A percentile compares a stretch with the other conserved stretches of the same genome.
phyloP scores from a whole-genome alignment of 2,329 filamentous ascomycete species.

The Davidsoniella eucalypti region DNA sequence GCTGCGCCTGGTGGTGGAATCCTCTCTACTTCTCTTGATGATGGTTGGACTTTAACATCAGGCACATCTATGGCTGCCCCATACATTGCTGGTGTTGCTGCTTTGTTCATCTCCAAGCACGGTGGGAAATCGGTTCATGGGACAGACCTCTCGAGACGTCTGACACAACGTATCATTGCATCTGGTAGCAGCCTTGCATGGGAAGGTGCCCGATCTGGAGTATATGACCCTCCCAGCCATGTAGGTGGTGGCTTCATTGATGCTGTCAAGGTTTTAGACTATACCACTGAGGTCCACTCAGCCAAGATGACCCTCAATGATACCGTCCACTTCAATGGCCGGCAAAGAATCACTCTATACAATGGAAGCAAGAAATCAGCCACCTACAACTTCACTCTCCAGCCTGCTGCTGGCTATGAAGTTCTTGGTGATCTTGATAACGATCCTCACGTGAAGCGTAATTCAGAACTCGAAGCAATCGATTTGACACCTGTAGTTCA shows the following conservation, averaged over 20 bases:
- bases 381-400: constrained; percentile 25
- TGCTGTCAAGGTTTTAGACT: constrained; percentile 27
- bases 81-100: too few species aligned
- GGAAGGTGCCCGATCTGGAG: too few species aligned
- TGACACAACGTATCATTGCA: too few species aligned
- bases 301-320: constrained; percentile 33
- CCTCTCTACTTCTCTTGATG: too few species aligned
- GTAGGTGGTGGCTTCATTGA: constrained; percentile 32
- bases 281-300: constrained; percentile 23
- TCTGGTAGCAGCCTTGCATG: too few species aligned
- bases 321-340: constrained; percentile 25
- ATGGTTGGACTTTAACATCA: too few species aligned
- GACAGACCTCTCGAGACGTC: too few species aligned
- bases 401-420: constrained; percentile 27
- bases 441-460: neutral
- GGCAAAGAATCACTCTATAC: constrained; percentile 23
- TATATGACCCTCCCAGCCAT: constrained; percentile 17
- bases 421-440: constrained; percentile 16
- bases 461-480: neutral
- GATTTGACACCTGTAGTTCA: constrained; percentile 13
- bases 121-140: too few species aligned
- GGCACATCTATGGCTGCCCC: too few species aligned
- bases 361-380: constrained; percentile 26
- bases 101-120: too few species aligned
- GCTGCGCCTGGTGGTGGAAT: too few species aligned